Evolutionary conservation across 371 early-diverging fungal species (phyloP), one percentile per base, ranked within the genome.

Genomic region (Mucor circinelloides): DNA sequence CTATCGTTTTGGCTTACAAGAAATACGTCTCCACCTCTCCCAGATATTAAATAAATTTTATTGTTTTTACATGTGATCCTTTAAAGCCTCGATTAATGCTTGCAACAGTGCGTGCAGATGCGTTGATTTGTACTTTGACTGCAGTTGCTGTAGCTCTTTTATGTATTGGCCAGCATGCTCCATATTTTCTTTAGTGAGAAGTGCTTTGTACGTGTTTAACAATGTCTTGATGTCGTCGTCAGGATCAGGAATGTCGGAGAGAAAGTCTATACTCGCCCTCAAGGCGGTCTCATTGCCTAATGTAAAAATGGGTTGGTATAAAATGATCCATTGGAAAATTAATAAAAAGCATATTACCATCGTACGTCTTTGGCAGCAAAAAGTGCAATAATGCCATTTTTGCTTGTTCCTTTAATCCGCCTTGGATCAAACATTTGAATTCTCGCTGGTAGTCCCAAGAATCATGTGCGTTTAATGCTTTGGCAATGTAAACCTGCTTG

Each of bases 391-490:
- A 19, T 1, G 63, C 54, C 44, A 63, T 27, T 46, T 61, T 65
- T 8, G 73, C 73, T 50, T 68, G 60, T 9, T 58, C 15, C 13
- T 28, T 34, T 9, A 61, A 30, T 3, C 21, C 27, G 23, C 66
- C 73, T 34, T 72, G 23, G 15, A 72, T 13, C 13, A 68, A 52
- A 54, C 40, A 27, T 28, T 23, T 52, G 30, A 68, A 72, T 34
- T 72, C 73, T 54, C 34, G 19, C 23, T 66, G 63, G 30, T 61
- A 72, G 46, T 72, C 50, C 73, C 73, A 72, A 12, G 60, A 60
- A 55, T 72, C 69, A 54, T 72, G 73, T 6, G 73, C 73, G 52
- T 66, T 61, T 21, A 72, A 44, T 32, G 73, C 68, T 56, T 68
- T 68, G 15, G 63, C 65, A 4, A 62, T 44, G 17, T 30, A 52